Evolutionary conservation across 1,284 basidiomycete species (phyloP), one percentile per base, ranked within the genome.

Genomic region (Ganoderma lingzhi): DNA sequence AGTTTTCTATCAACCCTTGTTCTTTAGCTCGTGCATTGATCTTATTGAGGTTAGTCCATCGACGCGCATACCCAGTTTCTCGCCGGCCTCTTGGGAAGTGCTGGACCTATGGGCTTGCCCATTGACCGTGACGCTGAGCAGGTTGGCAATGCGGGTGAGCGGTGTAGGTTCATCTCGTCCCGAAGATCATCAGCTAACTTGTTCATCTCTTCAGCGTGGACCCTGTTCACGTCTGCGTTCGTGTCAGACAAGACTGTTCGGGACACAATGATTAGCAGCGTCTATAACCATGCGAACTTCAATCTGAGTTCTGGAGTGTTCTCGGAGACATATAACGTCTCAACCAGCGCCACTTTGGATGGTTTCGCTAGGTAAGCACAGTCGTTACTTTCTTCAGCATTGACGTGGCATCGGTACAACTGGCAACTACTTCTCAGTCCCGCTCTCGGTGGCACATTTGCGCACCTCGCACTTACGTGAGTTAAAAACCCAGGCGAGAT

Each of bases 191-290:
- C 28, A 48, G 28, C 28, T 42, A 8, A 41, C 9, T 9, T 6
- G 32, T n/a, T 32, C 1, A n/a, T n/a, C 17, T 15, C n/a, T 32
- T 3, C 39, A 77, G 78, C 75, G 10, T 78, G 78, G 78, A 66
- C 66, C 2, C 28, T 76, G 51, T 76, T 77, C 63, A 73, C 78
- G 1, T 74, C 77, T 3, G 75, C 76, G 5, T 74, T 73, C n/a
- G 67, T 70, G 17, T 67, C 64, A 5, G 75, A 77, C 62, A 35
- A 62, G 6, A 60, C 59, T 28, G 70, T 76, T 12, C 75, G 75
- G 30, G 66, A 77, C 48, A 28, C 59, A 6, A 56, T 79, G 6
- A 72, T 79, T 17, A 19, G 67, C 0, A 68, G 71, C 9, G 69
- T 75, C 2, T 76, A 76, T 75, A 62, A 61, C 23, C 73, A 72